A percentile compares a stretch with the other conserved stretches of the same genome.
Evolutionary conservation across 495 filamentous ascomycete species (phyloP).

Genomic region (Neurospora pannonica): DNA sequence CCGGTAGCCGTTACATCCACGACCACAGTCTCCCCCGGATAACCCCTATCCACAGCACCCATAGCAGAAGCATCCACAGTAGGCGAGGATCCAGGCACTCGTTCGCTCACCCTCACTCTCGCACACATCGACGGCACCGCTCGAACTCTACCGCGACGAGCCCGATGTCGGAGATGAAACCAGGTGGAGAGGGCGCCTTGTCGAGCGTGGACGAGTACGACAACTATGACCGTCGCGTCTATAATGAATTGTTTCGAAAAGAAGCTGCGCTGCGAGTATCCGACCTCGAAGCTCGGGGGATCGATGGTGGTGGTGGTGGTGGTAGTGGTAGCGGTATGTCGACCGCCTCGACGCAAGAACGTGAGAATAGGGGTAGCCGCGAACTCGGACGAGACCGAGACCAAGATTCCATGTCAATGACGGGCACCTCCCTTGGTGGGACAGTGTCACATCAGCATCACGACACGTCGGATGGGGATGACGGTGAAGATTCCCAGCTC

Average conservation of each 20-base stretch:
- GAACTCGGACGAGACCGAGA: not conserved
- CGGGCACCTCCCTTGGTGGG: not conserved
- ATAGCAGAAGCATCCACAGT: not conserved
- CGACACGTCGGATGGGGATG: not conserved
- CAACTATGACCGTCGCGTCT: not conserved
- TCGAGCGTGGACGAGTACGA: not conserved
- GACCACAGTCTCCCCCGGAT: conserved; percentile 18
- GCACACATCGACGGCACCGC: not conserved
- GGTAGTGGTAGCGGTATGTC: not conserved
- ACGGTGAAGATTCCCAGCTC: not conserved
- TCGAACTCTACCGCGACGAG: not conserved
- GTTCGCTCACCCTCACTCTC: not conserved
- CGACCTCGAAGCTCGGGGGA: not conserved
- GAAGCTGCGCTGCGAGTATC: not conserved
- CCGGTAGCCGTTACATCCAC: not conserved
- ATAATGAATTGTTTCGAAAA: not conserved
- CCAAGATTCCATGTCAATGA: not conserved
- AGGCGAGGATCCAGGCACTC: conserved; percentile 4
- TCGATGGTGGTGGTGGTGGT: not conserved
- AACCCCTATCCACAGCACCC: conserved; percentile 7
- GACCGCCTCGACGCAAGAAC: not conserved
- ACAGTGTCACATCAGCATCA: not conserved
- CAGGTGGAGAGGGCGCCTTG: not conserved
- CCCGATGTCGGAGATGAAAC: not conserved
- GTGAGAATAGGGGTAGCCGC: not conserved